Base-by-base conservation (phyloP, 2,329 filamentous ascomycete genomes). In the Aspergillus aculeatinus region DNA sequence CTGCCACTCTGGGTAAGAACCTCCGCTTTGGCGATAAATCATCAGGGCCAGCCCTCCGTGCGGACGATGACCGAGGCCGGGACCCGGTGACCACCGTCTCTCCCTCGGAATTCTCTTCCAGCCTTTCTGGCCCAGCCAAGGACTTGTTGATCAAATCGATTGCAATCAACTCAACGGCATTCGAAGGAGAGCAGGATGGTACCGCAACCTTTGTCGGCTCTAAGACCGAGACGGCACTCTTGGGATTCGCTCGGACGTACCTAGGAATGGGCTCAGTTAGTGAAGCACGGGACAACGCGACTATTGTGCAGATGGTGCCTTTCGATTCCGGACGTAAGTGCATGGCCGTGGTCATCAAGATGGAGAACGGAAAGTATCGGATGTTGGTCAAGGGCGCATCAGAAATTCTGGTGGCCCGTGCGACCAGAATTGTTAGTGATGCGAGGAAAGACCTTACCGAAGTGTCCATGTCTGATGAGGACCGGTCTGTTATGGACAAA, bases 221-320 rank as follows among this genome's bases (percentile, higher is more conserved):
- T 5, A 92, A 91, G 76, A 92, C 89, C 0, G 89, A 92, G 71
- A 91, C 88, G 4, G 89, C 89, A 23, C 79, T 92, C 12, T 81
- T 92, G n/a, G 80, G 81, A 25, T 91, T 91, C 70, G 87, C 88
- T 21, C 82, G 83, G 52, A 85, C 89, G 52, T 80, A 85, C 68
- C 78, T 92, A 14, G 88, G 82, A 48, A 86, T 92, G 80, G 84
- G 83, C 5, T 80, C 82, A 0, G 76, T 90, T 16, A 78, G 78
- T 51, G 81, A 87, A 62, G 87, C 87, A 66, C 82, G 89, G 19
- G 81, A 85, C 14, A 89, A 88, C 65, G 82, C 82, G 42, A 81
- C 83, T 35, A 76, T 90, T 35, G 79, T 74, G 3, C 79, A 83
- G 61, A 76, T 82, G 67, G 76, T 81, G 47, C 81, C 81, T 4